Percentiles rank a stretch among this genome's conserved stretches.
Conservation (phyloP, 176 grass and related monocot genomes). For the Ensete glaucum region DNA sequence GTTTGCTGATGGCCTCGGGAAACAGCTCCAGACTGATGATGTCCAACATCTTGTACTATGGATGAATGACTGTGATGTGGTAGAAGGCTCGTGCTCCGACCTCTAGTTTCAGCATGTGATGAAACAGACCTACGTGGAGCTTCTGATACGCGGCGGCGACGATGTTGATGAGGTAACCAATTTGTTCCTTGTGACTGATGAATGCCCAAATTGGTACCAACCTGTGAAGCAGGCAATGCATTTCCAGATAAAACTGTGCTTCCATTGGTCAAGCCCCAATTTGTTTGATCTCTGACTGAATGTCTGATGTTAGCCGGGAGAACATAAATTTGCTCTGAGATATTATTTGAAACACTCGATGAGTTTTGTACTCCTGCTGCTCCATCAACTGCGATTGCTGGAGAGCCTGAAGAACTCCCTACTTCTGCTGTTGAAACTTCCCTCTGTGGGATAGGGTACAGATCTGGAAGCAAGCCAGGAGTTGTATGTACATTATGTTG, state of each 20-base stretch:
- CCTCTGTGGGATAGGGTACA: slow-evolving; percentile 16
- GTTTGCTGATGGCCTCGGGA: slow-evolving; percentile 15
- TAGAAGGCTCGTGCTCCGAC: not conserved
- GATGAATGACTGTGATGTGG: slow-evolving; percentile 6
- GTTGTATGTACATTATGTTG: not conserved
- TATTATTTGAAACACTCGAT: not conserved
- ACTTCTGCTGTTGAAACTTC: slow-evolving; percentile 10
- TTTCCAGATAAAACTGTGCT: slow-evolving; percentile 16
- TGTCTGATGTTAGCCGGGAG: slow-evolving; percentile 3
- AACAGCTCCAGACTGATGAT: slow-evolving; percentile 12
- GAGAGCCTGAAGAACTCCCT: slow-evolving; percentile 14
- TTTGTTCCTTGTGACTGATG: slow-evolving; percentile 16
- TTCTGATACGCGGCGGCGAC: not conserved
- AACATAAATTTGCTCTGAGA: slow-evolving; percentile 1
- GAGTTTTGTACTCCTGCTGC: not conserved
- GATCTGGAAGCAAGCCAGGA: not conserved
- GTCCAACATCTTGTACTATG: slow-evolving; percentile 10
- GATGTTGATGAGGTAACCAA: slow-evolving; percentile 11
- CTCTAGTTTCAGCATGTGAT: slow-evolving; percentile 9
- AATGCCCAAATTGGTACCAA: not conserved
- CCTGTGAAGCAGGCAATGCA: slow-evolving; percentile 3
- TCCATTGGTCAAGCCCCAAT: slow-evolving; percentile 18
- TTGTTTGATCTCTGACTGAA: slow-evolving; percentile 4
- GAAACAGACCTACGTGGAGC: slow-evolving; percentile 1
- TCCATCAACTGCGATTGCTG: slow-evolving; percentile 6